Conservation (phyloP, 495 filamentous ascomycete genomes). For the Tuber calosporum region DNA sequence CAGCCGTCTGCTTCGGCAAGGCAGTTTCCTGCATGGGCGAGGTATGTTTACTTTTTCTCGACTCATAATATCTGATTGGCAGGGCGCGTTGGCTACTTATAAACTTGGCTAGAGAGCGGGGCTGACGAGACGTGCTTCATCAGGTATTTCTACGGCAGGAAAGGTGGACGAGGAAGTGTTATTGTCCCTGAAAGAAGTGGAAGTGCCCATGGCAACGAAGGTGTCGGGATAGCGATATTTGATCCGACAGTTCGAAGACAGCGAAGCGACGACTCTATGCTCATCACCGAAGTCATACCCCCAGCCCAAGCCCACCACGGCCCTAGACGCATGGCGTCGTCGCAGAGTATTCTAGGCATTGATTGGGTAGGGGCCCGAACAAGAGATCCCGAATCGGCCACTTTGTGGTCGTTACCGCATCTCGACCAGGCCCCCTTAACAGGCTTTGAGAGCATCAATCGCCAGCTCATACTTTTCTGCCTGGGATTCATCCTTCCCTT, state of each 20-base stretch:
- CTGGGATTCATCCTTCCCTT: slow-evolving; percentile 81
- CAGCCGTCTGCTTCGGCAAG: slow-evolving; percentile 26
- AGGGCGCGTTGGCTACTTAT: not conserved
- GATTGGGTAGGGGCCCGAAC: slow-evolving; percentile 32
- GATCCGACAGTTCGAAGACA: slow-evolving; percentile 22
- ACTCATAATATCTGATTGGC: slow-evolving; percentile 2
- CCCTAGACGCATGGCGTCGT: slow-evolving; percentile 20
- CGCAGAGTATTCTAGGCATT: slow-evolving; percentile 29
- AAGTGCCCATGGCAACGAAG: slow-evolving; percentile 1
- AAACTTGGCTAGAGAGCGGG: not conserved
- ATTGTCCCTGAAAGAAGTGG: slow-evolving; percentile 23
- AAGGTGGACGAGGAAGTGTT: slow-evolving; percentile 31
- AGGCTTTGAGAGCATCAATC: slow-evolving; percentile 33
- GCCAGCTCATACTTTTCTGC: slow-evolving; percentile 78
- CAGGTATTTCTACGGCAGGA: slow-evolving; percentile 39
- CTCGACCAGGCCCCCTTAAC: slow-evolving; percentile 26
- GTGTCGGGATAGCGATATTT: slow-evolving; percentile 12
- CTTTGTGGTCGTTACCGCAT: slow-evolving; percentile 37
- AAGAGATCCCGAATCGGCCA: slow-evolving; percentile 29
- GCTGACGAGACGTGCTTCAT: slow-evolving; percentile 13
- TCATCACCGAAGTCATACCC: slow-evolving; percentile 32
- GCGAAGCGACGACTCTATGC: slow-evolving; percentile 25
- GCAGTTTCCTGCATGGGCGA: slow-evolving; percentile 37
- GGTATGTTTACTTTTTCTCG: slow-evolving; percentile 20
- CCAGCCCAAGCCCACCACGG: slow-evolving; percentile 18